These are phyloP conservation scores for Pseudoturritis turrita DNA, from an alignment of 345 rosid genomes.

Conservation along the genomic window DNA sequence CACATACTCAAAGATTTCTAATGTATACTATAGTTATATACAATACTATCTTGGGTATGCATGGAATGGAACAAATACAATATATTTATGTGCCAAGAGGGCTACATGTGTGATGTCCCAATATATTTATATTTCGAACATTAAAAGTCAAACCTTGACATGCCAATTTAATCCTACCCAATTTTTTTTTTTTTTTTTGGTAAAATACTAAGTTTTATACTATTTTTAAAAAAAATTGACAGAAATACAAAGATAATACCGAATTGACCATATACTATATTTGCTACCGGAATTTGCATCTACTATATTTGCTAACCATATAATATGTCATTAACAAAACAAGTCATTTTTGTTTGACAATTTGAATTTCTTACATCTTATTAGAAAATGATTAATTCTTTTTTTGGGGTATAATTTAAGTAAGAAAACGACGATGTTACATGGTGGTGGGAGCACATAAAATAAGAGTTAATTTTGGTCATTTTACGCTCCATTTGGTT, in stretches of 20 bases:
- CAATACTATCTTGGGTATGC: too few relatives aligned
- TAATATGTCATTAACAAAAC: neutral
- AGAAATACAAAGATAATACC: too few relatives aligned
- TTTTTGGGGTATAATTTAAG: too few relatives aligned
- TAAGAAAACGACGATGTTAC: neutral
- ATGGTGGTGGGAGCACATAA: neutral
- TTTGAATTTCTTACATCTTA: neutral
- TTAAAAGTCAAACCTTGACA: neutral
- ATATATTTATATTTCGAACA: neutral
- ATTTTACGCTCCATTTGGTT: too few relatives aligned
- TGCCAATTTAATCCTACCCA: too few relatives aligned
- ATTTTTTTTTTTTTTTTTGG: too few relatives aligned
- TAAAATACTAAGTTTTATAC: too few relatives aligned
- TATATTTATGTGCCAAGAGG: neutral
- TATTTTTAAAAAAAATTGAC: too few relatives aligned
- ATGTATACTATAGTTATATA: too few relatives aligned
- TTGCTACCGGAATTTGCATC: neutral
- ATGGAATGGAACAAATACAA: neutral
- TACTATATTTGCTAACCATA: neutral
- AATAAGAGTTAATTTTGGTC: too few relatives aligned
- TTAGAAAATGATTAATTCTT: neutral
- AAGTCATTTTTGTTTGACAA: neutral
- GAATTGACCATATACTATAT: too few relatives aligned
- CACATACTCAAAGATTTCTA: too few relatives aligned
- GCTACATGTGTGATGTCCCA: neutral